Percentiles rank a stretch among this genome's conserved stretches.
phyloP scores from a whole-genome alignment of 371 early-diverging fungal genomes.

The Syncephalastrum monosporum region DNA sequence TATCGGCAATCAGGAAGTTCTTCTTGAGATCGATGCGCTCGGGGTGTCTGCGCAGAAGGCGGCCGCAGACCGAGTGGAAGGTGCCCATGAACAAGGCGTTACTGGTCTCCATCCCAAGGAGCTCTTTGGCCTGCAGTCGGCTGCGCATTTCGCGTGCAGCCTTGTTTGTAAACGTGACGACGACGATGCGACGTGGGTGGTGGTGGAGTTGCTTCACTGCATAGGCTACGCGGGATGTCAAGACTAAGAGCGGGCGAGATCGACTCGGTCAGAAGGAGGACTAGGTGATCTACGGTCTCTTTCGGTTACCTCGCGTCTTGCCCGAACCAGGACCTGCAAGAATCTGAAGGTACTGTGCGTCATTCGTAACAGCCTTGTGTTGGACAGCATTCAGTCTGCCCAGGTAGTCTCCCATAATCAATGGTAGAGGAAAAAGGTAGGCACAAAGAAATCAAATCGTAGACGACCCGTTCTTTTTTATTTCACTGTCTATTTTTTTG shows the following conservation, averaged over 20 bases:
- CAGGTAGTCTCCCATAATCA: not conserved
- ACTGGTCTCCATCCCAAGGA: constrained; percentile 32
- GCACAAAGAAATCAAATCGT: not conserved
- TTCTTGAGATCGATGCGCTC: constrained; percentile 20
- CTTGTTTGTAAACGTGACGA: constrained; percentile 68
- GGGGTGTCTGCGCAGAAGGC: constrained; percentile 35
- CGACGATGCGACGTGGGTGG: constrained; percentile 42
- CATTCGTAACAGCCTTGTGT: constrained; percentile 21
- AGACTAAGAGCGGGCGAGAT: constrained; percentile 19
- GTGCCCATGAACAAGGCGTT: constrained; percentile 40
- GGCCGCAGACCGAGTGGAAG: constrained; percentile 60
- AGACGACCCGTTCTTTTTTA: too few species aligned
- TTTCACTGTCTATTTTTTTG: too few species aligned
- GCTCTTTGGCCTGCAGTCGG: constrained; percentile 23
- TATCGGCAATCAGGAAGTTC: constrained; percentile 53
- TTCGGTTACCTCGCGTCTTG: constrained; percentile 54
- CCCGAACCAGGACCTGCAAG: constrained; percentile 68
- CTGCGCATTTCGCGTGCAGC: constrained; percentile 61
- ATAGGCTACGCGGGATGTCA: constrained; percentile 44
- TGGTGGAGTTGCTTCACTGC: constrained; percentile 36
- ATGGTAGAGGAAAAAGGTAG: too few species aligned
- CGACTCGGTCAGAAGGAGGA: constrained; percentile 15
- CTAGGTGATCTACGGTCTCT: not conserved
- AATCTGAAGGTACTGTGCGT: constrained; percentile 42
- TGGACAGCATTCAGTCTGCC: constrained; percentile 30